Percentiles rank a stretch among this genome's conserved stretches.
Conservation (phyloP, 805 yeast species). For the Metschnikowia shivogae region DNA sequence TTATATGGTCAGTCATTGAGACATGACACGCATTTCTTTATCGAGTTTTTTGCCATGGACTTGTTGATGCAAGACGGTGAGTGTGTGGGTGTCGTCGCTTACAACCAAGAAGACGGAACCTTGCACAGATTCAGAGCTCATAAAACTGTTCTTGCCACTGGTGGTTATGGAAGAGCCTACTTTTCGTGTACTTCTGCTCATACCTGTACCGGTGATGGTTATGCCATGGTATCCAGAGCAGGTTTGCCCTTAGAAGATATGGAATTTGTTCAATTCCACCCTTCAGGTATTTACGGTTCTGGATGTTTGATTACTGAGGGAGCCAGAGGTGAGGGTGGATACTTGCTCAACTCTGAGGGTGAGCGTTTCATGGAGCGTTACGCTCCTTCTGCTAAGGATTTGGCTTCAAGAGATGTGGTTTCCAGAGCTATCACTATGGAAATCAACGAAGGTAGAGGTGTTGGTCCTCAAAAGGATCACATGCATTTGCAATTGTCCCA, state of each 20-base stretch:
- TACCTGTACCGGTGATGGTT: conserved; percentile 99
- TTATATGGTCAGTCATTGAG: conserved; percentile 93
- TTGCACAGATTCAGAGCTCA: conserved; percentile 96
- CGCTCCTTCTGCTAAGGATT: conserved; percentile 97
- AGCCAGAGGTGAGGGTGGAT: conserved; percentile 99
- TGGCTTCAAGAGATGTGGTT: conserved; percentile 97
- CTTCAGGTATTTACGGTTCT: conserved; percentile 98
- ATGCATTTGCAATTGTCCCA: conserved; percentile 91
- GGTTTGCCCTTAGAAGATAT: conserved; percentile 96
- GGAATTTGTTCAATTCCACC: conserved; percentile 98
- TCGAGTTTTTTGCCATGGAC: conserved; percentile 95
- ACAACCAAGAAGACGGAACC: conserved; percentile 98
- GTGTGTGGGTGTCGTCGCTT: conserved; percentile 95
- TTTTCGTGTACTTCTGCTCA: conserved; percentile 99
- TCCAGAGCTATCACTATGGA: conserved; percentile 98
- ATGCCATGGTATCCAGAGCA: conserved; percentile 97
- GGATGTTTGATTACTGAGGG: conserved; percentile 99
- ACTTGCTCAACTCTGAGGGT: conserved; percentile 92
- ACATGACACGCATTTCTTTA: conserved; percentile 96
- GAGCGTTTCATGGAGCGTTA: conserved; percentile 99
- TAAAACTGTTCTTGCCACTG: conserved; percentile 94
- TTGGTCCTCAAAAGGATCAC: conserved; percentile 94
- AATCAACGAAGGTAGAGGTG: conserved; percentile 98
- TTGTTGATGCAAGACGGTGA: conserved; percentile 91
- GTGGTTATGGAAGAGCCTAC: conserved; percentile 98